Base-by-base conservation (phyloP, 2,329 filamentous ascomycete species). In the Taxawa tesnikishii region DNA sequence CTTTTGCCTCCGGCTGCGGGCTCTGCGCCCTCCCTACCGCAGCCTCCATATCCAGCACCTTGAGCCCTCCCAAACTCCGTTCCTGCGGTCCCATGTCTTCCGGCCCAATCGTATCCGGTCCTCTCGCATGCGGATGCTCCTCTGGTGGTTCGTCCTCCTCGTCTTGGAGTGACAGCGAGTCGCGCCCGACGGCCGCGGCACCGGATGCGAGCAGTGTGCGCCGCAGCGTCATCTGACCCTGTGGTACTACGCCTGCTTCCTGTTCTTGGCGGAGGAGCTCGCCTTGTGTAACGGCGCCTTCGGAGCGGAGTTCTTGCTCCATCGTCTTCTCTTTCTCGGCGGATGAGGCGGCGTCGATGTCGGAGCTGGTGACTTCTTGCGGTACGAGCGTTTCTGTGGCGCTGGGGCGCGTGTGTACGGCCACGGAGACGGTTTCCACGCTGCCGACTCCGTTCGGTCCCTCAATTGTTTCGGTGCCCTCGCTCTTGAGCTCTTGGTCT, bases 231-330 rank as follows among this genome's bases (percentile, higher is more conserved):
- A 50, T 39, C 36, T 79, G 75, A 36, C 65, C 71, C 19, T 75
- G 69, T 15, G 83, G 79, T 5, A 88, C 78, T 11, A 88, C 74
- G 23, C 82, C 82, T 1, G 81, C 79, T 49, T 80, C 74, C 57
- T 92, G 84, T 54, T 92, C 84, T 56, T 90, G 81, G n/a, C 84
- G 68, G 15, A 92, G 63, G 14, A 92, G 65, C 54, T 92, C 84
- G 29, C 83, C 83, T 56, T 93, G 84, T 1, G 82, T 87, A 32
- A 87, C 71, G 17, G 72, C 80, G 15, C 59, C 62, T 35, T 55
- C 47, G 12, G 53, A 54, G 3, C 56, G 47, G 6, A 59, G 37
- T 6, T 46, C 49, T 17, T 54, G 50, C 23, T 42, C 33, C 13
- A 32, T 29, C 10, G 29, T 26, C n/a, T 14, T 23, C 6, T 26